Evolutionary conservation across 306 rosid genomes (phyloP).

Genomic region (Arachis stenosperma): DNA sequence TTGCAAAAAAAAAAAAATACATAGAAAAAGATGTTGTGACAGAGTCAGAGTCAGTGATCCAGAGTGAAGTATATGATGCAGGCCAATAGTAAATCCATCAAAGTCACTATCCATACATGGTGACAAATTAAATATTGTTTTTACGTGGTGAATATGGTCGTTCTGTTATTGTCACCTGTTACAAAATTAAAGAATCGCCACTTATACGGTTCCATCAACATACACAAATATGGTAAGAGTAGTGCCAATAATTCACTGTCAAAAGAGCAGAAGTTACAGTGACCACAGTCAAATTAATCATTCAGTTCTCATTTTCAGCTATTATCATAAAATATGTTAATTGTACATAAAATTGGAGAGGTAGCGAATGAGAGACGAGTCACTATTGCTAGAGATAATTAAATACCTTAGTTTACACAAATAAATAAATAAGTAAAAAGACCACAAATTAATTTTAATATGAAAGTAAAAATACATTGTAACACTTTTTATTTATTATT

Average conservation of each 20-base stretch:
- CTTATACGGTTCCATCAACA: neutral
- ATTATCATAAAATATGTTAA: too few species aligned
- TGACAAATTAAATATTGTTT: neutral
- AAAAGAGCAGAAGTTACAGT: constrained; percentile 2
- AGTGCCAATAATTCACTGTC: neutral
- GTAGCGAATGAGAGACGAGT: too few species aligned
- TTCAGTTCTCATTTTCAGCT: neutral
- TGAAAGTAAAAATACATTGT: too few species aligned
- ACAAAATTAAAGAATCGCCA: constrained; percentile 6
- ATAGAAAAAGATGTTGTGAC: too few species aligned
- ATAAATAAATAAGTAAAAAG: too few species aligned
- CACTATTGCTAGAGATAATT: too few species aligned
- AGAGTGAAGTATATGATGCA: neutral
- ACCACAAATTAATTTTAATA: too few species aligned
- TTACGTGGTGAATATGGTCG: constrained; percentile 5
- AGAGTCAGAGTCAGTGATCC: too few species aligned
- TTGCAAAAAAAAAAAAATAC: too few species aligned
- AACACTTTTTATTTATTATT: too few species aligned
- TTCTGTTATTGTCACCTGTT: neutral
- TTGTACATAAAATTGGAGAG: too few species aligned
- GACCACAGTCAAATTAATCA: constrained; percentile 11
- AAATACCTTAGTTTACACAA: too few species aligned
- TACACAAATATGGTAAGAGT: neutral
- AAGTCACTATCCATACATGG: neutral
- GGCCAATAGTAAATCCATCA: neutral